Conservation (phyloP, 2,329 filamentous ascomycete genomes). For the Fusarium pininemorale region DNA sequence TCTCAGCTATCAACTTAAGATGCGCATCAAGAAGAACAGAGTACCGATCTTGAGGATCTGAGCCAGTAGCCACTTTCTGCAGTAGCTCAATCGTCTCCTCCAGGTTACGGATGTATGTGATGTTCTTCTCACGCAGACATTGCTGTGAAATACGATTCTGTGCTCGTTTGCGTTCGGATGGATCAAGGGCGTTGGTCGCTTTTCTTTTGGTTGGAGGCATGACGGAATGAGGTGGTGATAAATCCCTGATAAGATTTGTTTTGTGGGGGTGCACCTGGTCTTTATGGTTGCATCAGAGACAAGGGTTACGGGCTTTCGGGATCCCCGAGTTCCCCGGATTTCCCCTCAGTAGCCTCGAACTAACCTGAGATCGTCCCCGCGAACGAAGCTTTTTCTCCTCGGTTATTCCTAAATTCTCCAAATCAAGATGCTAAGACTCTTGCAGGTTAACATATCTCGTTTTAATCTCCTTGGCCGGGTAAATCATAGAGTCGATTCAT, state of each 20-base stretch:
- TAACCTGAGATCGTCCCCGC: neutral
- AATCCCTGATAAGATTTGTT: neutral
- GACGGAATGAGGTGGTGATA: neutral
- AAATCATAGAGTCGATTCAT: neutral
- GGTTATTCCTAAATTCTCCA: neutral
- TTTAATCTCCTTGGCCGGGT: neutral
- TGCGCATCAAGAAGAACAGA: neutral
- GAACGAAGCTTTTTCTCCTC: neutral
- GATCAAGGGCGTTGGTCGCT: neutral
- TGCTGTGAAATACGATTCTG: neutral
- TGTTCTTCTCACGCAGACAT: neutral
- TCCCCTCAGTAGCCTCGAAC: neutral
- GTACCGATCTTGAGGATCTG: neutral
- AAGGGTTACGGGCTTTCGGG: neutral
- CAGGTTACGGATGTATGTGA: neutral
- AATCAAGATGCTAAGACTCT: neutral
- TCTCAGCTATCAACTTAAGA: neutral
- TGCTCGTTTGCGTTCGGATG: neutral
- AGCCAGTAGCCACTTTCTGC: neutral
- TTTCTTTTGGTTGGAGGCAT: neutral
- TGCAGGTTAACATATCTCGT: fast-evolving
- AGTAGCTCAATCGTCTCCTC: neutral
- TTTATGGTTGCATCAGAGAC: neutral
- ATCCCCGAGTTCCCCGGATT: neutral
- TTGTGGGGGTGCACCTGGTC: neutral